A percentile compares a stretch with the other conserved stretches of the same genome.
Evolutionary conservation across 768 basidiomycete genomes (phyloP).

Genomic region (Auricularia cornea): DNA sequence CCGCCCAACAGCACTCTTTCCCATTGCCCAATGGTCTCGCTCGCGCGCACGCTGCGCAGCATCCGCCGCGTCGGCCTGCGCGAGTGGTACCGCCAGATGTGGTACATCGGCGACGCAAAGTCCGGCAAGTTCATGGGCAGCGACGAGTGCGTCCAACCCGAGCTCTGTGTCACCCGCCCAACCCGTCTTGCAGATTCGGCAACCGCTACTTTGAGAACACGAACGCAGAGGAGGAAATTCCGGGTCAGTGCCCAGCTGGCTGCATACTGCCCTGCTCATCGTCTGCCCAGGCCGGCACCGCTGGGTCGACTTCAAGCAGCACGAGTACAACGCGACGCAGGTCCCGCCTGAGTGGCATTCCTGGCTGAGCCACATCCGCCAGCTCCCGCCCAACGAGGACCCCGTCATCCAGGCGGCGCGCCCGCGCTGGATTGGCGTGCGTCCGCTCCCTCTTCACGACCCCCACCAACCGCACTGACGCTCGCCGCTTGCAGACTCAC

Average conservation of each 20-base stretch:
- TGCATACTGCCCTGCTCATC: background rate
- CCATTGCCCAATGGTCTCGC: constrained; percentile 50
- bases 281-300: constrained; percentile 71
- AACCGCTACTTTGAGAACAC: constrained; percentile 93
- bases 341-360: constrained; percentile 96
- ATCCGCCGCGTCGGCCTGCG: constrained; percentile 66
- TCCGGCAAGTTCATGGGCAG: constrained; percentile 64
- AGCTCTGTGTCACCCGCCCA: background rate
- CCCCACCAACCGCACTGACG: background rate
- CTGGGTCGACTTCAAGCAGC: constrained; percentile 97
- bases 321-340: constrained; percentile 86
- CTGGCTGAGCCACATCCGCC: constrained; percentile 87
- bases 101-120: constrained; percentile 93
- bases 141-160: constrained; percentile 60
- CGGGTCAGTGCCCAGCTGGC: constrained; percentile 43
- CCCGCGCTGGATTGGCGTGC: constrained; percentile 78
- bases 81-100: constrained; percentile 87
- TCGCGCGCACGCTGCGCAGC: constrained; percentile 67
- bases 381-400: constrained; percentile 72
- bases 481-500: constrained; percentile 48
- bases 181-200: constrained; percentile 57
- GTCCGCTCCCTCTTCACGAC: constrained; percentile 21
- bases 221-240: constrained; percentile 79
- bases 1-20: no score
- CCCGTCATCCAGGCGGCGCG: constrained; percentile 54